Evolutionary conservation across 1,284 basidiomycete genomes (phyloP), one percentile per base, ranked within the genome.

Genomic region (Ustilago curta): DNA sequence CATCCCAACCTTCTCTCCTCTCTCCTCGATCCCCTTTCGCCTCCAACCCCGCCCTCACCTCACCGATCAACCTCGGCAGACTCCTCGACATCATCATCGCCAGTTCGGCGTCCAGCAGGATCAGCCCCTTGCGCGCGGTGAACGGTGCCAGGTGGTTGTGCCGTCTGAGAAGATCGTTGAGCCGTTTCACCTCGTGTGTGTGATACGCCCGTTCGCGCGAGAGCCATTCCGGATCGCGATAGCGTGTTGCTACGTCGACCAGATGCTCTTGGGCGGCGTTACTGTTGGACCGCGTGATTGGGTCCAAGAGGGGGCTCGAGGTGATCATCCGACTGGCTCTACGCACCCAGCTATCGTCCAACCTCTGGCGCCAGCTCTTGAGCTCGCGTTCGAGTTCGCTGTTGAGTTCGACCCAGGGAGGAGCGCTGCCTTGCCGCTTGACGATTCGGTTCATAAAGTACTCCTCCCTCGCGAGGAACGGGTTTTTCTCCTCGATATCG

Each of bases 341-440:
- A 14, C 92, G 88, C 7, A 89, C 88, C 91, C 91, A 94, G 0
- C 69, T 88, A 85, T 60, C 87, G 86, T 48, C 70, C 2, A 95
- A 85, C 4, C 90, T 87, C 23, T 88, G 86, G 2, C 93, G 89
- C 85, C 94, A 94, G 0, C 88, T 86, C 3, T 76, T 79, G 5
- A 91, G 83, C 0, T 91, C 88, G 1, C 84, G 83, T 58, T 91
- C 90, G 35, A 92, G 85, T 63, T 89, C 88, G 87, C 70, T 87
- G 85, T 95, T 94, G 35, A 94, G 80, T 84, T 95, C 93, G 4
- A 96, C 91, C 93, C 93, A 96, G 3, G 93, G 92, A n/a, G 94
- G 94, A 0, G 91, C 89, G 2, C 91, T 92, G 16, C 92, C 93
- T 78, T 94, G 92, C 40, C 90, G 87, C 79, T 93, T 91, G 19